Conservation (phyloP, 805 yeast genomes). For the Millerozyma miso region DNA sequence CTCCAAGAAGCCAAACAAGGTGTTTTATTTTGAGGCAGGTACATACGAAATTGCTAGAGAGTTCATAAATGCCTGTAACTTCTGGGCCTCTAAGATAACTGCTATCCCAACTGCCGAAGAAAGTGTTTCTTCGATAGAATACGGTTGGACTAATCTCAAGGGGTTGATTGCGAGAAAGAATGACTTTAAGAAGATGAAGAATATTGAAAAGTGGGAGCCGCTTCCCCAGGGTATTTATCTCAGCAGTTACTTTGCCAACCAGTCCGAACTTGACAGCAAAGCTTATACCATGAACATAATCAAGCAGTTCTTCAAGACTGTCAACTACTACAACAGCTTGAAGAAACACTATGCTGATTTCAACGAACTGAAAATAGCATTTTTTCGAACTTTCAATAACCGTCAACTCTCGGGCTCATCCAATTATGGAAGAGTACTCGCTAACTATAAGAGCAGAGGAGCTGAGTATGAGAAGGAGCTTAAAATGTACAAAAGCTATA, state of each 20-base stretch:
- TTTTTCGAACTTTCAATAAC: constrained; percentile 25
- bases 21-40: constrained; percentile 61
- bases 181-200: constrained; percentile 27
- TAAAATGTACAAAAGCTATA: constrained; percentile 42
- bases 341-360: constrained; percentile 32
- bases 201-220: constrained; percentile 41
- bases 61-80: constrained; percentile 75
- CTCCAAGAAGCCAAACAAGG: constrained; percentile 32
- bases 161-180: constrained; percentile 22
- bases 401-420: constrained; percentile 17
- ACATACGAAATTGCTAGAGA: constrained; percentile 63
- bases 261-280: constrained; percentile 14
- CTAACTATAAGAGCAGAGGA: constrained; percentile 39
- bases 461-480: constrained; percentile 43
- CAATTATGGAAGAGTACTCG: constrained; percentile 32
- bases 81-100: constrained; percentile 85
- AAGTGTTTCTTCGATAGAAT: constrained; percentile 72
- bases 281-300: constrained; percentile 36
- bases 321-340: constrained; percentile 38
- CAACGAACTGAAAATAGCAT: constrained; percentile 23
- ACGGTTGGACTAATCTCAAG: constrained; percentile 65
- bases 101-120: constrained; percentile 70
- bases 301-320: constrained; percentile 40
- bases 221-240: constrained; percentile 39
- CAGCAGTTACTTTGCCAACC: constrained; percentile 25